Conservation (phyloP, 192 early-diverging fungal species). For the Coemansia sp. region DNA sequence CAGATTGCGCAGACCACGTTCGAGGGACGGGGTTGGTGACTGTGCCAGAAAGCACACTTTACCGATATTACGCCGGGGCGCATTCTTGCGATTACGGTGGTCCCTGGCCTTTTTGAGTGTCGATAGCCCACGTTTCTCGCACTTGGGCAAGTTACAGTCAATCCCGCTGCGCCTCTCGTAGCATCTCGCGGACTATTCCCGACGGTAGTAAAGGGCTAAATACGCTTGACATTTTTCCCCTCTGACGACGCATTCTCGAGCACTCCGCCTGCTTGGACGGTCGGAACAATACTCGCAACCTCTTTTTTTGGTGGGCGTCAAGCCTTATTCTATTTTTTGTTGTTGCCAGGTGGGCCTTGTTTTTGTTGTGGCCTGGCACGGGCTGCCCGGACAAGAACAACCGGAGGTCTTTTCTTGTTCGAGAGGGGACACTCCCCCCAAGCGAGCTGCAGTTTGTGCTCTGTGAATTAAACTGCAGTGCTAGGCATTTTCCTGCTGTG, state of each 20-base stretch:
- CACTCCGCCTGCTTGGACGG: neutral
- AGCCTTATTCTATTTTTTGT: conserved; percentile 1
- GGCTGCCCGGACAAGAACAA: neutral
- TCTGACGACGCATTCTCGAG: neutral
- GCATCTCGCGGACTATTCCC: neutral
- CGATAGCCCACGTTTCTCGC: conserved; percentile 4
- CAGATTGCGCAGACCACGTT: neutral
- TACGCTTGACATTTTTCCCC: neutral
- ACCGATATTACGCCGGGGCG: neutral
- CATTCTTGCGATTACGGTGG: conserved; percentile 1
- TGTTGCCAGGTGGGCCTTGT: conserved; percentile 2
- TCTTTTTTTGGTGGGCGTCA: neutral
- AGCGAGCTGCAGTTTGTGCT: neutral
- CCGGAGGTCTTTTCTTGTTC: neutral
- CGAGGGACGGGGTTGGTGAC: neutral
- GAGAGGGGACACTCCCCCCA: neutral
- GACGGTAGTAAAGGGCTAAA: neutral
- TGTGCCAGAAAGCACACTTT: neutral
- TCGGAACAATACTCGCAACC: neutral
- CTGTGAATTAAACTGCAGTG: conserved; percentile 3
- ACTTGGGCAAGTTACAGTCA: neutral
- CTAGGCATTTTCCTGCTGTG: conserved; percentile 7
- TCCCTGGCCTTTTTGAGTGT: neutral
- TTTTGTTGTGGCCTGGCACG: neutral
- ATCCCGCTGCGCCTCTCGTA: neutral